phyloP scores from a whole-genome alignment of 805 yeast genomes.

The Zygoascus biomembranicola region DNA sequence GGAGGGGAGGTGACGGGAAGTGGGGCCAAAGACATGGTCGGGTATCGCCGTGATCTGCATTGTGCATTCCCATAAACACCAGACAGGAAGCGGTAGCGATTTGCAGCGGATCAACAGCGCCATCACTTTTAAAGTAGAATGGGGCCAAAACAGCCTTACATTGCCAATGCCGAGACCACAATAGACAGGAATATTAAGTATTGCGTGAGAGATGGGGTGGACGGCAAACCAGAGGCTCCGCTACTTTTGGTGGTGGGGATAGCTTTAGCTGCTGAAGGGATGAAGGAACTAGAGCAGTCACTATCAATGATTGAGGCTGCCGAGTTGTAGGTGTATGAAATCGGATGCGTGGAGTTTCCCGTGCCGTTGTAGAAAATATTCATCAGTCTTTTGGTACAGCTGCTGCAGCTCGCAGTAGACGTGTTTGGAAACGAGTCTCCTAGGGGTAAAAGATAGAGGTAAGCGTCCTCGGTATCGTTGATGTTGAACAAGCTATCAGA shows the following conservation, averaged over 20 bases:
- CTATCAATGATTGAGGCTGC: conserved; percentile 19
- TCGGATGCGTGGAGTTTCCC: conserved; percentile 15
- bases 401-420: conserved; percentile 17
- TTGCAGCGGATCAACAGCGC: background rate
- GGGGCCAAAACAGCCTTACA: too few relatives aligned
- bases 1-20: too few relatives aligned
- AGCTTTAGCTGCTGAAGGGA: background rate
- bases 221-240: background rate
- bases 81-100: background rate
- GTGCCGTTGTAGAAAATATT: conserved; percentile 19
- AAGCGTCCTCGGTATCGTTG: conserved; percentile 19
- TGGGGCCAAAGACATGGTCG: background rate
- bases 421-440: conserved; percentile 21
- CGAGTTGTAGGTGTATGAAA: conserved; percentile 22
- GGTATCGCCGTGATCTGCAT: background rate
- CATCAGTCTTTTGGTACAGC: conserved; percentile 22
- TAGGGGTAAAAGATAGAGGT: conserved; percentile 24
- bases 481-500: conserved; percentile 20
- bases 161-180: too few relatives aligned
- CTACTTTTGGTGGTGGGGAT: background rate
- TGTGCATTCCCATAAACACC: background rate
- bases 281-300: conserved; percentile 16
- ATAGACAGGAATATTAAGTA: background rate
- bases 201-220: background rate
- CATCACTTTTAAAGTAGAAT: too few relatives aligned